These are phyloP conservation scores for Fusarium verticillioides DNA, from an alignment of 2,329 filamentous ascomycete species.

Conservation along the genomic window DNA sequence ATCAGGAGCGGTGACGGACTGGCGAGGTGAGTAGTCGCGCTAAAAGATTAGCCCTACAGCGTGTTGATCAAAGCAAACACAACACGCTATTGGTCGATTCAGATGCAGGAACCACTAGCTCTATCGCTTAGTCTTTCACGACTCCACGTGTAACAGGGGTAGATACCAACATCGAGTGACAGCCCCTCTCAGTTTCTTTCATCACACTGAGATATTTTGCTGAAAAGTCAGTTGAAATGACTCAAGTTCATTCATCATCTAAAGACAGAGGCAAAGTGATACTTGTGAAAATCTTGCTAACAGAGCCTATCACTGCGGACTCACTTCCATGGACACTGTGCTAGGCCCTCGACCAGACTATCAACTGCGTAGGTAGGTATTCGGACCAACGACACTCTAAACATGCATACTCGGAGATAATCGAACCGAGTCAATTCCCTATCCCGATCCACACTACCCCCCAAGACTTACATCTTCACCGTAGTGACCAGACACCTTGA, in stretches of 20 bases:
- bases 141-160: constrained; percentile 29
- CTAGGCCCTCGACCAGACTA: background rate
- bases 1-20: constrained; percentile 1
- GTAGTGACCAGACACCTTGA: background rate
- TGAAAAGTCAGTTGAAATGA: background rate
- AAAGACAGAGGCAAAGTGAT: background rate
- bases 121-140: constrained; percentile 9
- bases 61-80: background rate
- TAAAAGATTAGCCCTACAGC: constrained; percentile 28
- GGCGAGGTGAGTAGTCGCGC: background rate
- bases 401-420: background rate
- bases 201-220: background rate
- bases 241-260: background rate
- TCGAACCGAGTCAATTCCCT: background rate
- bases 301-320: background rate
- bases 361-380: background rate
- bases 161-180: background rate
- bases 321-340: background rate
- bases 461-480: background rate
- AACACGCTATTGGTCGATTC: constrained; percentile 16
- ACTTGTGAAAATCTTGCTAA: background rate
- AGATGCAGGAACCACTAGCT: constrained; percentile 24
- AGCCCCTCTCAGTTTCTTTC: background rate
- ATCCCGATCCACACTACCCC: background rate
- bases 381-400: background rate